Base-by-base conservation (phyloP, 148 eudicot species). In the Limonium bicolor region DNA sequence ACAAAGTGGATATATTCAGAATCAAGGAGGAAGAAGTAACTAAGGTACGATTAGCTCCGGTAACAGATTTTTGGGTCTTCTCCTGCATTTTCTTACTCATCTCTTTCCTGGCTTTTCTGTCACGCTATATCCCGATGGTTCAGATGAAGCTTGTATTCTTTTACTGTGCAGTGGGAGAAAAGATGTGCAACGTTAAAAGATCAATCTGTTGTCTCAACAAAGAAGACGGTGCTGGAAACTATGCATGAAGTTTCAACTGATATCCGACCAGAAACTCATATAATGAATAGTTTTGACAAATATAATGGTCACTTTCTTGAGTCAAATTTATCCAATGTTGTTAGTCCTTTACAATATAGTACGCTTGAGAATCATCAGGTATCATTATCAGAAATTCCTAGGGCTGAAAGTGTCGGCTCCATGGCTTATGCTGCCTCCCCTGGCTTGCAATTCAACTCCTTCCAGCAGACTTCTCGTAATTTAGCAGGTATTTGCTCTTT, bases 341-440 rank as follows among this genome's bases (percentile, higher is more conserved):
- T 88, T 88, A 46, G 72, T 60, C 97, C 97, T 88, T 83, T 88
- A 88, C 97, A 68, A 70, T 61, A 64, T 57, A 51, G 64, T 66
- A 88, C 97, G 52, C 77, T 74, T 80, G 82, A 88, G 97, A 74
- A 73, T 65, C 52, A 69, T 61, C 92, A 74, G 90, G 81, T 66
- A 34, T 61, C 53, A 34, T 32, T 53, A 39, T 66, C 84, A 68
- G 85, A 70, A 50, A 33, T 51, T 13, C 60, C 76, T 58, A 47
- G 54, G 37, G 65, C 33, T 57, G 41, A 56, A 22, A 68, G 58
- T 28, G 43, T 47, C 64, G 67, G 71, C 50, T 39, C 59, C 51
- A 53, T 25, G 20, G 7, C 16, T 12, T 53, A 25, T 46, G 47
- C 43, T 55, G 46, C 36, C 48, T 44, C 57, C 34, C 54, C 69